These are phyloP conservation scores for Aureobasidium mangrovei DNA, from an alignment of 2,329 filamentous ascomycete species.

Conservation along the genomic window DNA sequence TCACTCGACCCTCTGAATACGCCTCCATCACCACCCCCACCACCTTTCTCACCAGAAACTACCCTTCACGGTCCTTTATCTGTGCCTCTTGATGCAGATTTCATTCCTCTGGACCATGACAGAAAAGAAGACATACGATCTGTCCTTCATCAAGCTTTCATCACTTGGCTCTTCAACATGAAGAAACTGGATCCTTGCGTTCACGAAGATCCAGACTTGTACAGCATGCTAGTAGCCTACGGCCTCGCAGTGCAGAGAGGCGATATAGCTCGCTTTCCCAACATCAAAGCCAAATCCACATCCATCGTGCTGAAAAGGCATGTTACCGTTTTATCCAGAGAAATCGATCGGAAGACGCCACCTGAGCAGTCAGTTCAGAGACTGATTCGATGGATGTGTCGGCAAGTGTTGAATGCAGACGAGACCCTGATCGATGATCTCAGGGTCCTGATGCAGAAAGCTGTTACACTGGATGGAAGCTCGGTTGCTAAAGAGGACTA, in stretches of 20 bases:
- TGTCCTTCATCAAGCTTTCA: neutral
- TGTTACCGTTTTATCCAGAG: neutral
- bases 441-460: neutral
- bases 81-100: neutral
- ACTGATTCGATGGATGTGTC: constrained; percentile 10
- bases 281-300: constrained; percentile 10
- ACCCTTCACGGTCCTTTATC: too few relatives aligned
- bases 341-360: neutral
- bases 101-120: neutral
- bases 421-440: neutral
- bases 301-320: neutral
- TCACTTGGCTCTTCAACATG: constrained; percentile 8
- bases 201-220: constrained; percentile 1
- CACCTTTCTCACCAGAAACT: neutral
- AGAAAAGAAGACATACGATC: neutral
- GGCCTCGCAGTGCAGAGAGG: neutral
- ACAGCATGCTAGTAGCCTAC: neutral
- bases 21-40: neutral
- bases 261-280: neutral
- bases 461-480: neutral
- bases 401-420: constrained; percentile 1
- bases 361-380: neutral
- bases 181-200: neutral
- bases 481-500: neutral
- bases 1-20: neutral